Base-by-base conservation (phyloP, 2,329 filamentous ascomycete genomes). In the Didymosphaeria variabile region DNA sequence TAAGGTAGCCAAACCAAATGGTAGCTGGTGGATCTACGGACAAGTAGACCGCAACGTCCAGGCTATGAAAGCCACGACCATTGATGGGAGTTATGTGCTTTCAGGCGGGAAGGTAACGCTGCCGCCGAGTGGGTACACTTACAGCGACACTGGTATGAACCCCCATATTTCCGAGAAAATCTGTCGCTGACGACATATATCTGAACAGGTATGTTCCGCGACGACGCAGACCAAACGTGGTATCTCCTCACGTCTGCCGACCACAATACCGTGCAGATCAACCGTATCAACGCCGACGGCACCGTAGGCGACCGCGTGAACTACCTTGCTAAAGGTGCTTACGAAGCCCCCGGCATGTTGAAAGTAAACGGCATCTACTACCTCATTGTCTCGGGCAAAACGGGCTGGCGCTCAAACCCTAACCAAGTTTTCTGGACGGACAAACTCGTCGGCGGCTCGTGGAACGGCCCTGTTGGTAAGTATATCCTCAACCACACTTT, bases 261-360 rank as follows among this genome's bases (percentile, higher is more conserved):
- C 65, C 77, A 80, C 66, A 81, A 82, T 61, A 78, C 67, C 15
- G 72, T 80, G 17, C 77, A 80, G 57, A 72, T 80, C 55, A 81
- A 81, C 64, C 59, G 61, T 15, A 77, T 80, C 63, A 79, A 79
- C 63, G 62, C 67, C 3, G 76, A 80, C 52, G 79, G 79, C 2
- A 66, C 65, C 3, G 69, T 80, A 7, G 79, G 79, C 26, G 67
- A 70, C 49, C 73, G 65, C 32, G 72, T 72, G 32, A 80, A 80
- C 61, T 71, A 74, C 1, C 59, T 68, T 10, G 79, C 80, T 64
- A 80, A 70, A 2, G 79, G 84, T 57, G 79, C 82, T 50, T 83
- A 85, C 57, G 88, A 90, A 71, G 82, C 87, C 0, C 87, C 88
- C 0, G 87, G 87, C 0, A 80, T 90, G 45, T 70, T 88, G 53